phyloP scores from a whole-genome alignment of 768 basidiomycete genomes.

The Clitopilus hobsonii region DNA sequence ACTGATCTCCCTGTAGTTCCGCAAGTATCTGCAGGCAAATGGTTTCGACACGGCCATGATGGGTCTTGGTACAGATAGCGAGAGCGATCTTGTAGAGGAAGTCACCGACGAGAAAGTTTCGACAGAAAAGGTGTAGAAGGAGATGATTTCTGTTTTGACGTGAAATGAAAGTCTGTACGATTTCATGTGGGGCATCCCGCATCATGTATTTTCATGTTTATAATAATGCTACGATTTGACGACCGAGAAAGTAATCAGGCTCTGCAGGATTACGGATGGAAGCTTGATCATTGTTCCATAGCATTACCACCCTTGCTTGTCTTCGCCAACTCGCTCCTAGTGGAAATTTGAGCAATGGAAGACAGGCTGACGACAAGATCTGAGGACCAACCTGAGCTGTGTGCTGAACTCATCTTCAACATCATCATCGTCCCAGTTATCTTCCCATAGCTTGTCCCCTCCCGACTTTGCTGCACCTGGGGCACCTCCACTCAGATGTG shows the following conservation, averaged over 20 bases:
- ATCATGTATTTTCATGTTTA: not conserved
- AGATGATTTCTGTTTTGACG: not conserved
- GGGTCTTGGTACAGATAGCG: slow-evolving; percentile 41
- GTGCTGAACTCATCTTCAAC: slow-evolving; percentile 96
- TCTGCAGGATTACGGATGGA: too few relatives aligned
- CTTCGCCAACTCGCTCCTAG: slow-evolving; percentile 65
- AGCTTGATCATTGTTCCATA: slow-evolving; percentile 48
- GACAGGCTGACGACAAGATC: not conserved
- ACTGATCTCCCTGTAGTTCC: slow-evolving; percentile 49
- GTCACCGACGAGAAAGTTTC: slow-evolving; percentile 16
- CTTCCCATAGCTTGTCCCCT: slow-evolving; percentile 96
- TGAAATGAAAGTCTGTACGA: not conserved
- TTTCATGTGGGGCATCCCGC: not conserved
- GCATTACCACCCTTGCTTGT: slow-evolving; percentile 40
- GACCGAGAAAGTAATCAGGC: slow-evolving; percentile 3
- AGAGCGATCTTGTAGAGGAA: slow-evolving; percentile 17
- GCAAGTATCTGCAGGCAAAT: slow-evolving; percentile 70
- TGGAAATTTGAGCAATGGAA: not conserved
- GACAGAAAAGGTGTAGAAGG: slow-evolving; percentile 6
- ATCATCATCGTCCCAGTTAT: slow-evolving; percentile 99
- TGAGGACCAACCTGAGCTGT: slow-evolving; percentile 74
- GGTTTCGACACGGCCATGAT: slow-evolving; percentile 77
- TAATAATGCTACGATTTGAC: not conserved
- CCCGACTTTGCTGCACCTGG: slow-evolving; percentile 75
- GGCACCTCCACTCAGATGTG: slow-evolving; percentile 68